phyloP scores from a whole-genome alignment of 306 rosid genomes.

The Prinsepia uniflora region DNA sequence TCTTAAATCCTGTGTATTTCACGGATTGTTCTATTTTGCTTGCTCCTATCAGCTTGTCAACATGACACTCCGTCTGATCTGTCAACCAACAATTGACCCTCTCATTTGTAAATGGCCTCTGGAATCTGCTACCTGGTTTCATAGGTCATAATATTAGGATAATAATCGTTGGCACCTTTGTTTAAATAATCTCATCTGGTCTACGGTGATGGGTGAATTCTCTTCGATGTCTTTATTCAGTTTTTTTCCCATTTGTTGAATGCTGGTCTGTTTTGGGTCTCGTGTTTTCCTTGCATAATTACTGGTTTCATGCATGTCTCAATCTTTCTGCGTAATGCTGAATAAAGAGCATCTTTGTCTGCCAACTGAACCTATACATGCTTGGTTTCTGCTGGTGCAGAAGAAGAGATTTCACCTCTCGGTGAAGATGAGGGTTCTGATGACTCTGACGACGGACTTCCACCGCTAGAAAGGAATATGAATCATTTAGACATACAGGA shows the following conservation, averaged over 20 bases:
- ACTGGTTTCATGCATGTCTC: no score
- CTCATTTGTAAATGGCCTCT: background rate
- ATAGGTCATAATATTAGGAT: background rate
- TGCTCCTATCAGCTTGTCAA: background rate
- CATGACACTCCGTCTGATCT: background rate
- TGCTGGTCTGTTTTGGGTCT: no score
- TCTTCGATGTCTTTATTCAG: background rate
- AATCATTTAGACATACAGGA: conserved; percentile 60
- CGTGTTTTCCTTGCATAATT: no score
- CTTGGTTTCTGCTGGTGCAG: conserved; percentile 27
- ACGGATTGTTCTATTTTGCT: background rate
- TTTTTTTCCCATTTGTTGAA: no score
- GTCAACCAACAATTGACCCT: background rate
- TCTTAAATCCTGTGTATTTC: background rate
- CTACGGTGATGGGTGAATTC: background rate
- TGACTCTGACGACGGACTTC: conserved; percentile 77
- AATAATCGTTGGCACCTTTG: background rate
- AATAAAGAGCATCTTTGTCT: background rate
- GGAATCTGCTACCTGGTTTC: background rate
- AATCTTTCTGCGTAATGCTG: no score
- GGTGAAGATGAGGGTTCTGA: conserved; percentile 40
- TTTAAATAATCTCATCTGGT: background rate
- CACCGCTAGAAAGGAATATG: conserved; percentile 85
- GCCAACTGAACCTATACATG: background rate
- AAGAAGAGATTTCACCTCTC: conserved; percentile 26